Conservation (phyloP, 352 stramenopile species). For the Phytopythium boreale region DNA sequence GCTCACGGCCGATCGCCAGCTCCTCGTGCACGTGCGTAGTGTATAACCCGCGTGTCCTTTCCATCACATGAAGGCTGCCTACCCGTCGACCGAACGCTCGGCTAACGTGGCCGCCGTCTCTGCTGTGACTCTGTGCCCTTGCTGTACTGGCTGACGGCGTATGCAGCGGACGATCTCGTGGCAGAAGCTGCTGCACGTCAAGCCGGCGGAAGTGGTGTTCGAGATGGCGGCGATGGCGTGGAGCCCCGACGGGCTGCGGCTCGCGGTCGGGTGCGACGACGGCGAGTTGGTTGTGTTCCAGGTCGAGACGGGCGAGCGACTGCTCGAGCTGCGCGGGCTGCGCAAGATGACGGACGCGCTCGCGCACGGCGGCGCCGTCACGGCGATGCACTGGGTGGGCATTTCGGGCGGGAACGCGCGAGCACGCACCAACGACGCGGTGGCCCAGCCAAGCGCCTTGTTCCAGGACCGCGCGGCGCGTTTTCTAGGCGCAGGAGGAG, state of each 20-base stretch:
- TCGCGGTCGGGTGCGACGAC: slow-evolving; percentile 68
- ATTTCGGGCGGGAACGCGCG: background rate
- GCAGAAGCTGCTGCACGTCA: slow-evolving; percentile 71
- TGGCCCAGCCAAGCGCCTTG: slow-evolving; percentile 16
- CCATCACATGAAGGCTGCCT: too few species aligned
- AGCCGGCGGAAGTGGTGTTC: slow-evolving; percentile 51
- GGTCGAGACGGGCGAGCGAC: slow-evolving; percentile 44
- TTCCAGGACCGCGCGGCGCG: slow-evolving; percentile 32
- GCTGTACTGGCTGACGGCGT: too few species aligned
- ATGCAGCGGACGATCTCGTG: slow-evolving; percentile 70
- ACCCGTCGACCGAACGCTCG: background rate
- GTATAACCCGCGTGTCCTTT: too few species aligned
- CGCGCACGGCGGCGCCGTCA: slow-evolving; percentile 38
- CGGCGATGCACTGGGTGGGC: slow-evolving; percentile 54
- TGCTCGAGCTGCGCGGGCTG: slow-evolving; percentile 22
- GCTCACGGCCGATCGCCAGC: slow-evolving; percentile 60
- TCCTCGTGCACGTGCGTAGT: slow-evolving; percentile 72
- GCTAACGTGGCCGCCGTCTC: background rate
- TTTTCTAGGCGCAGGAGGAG: slow-evolving; percentile 17
- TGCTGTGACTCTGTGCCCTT: background rate
- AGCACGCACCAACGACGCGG: background rate
- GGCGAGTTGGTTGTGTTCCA: slow-evolving; percentile 70
- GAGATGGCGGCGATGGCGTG: slow-evolving; percentile 56
- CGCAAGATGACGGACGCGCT: slow-evolving; percentile 21
- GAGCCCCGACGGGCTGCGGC: slow-evolving; percentile 58